Evolutionary conservation across 2,329 filamentous ascomycete genomes (phyloP).

Genomic region (Venturiaceae sp.): DNA sequence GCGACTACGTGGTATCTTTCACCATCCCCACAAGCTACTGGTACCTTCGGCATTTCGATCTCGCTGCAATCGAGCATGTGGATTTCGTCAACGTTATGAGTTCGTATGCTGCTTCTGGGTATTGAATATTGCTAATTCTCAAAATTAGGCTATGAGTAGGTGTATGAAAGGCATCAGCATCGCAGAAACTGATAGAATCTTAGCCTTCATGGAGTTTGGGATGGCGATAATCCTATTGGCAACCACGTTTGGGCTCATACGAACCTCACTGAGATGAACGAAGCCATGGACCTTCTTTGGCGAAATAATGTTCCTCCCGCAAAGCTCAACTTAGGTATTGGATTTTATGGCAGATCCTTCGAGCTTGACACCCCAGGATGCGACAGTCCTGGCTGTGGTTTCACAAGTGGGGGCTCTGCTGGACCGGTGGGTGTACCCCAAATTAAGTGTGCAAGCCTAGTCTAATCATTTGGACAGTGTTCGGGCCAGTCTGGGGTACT

Average conservation of each 20-base stretch:
- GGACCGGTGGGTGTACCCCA: neutral
- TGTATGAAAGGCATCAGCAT: too few relatives aligned
- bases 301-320: neutral
- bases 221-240: constrained; percentile 21
- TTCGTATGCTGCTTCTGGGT: constrained; percentile 25
- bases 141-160: too few relatives aligned
- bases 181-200: too few relatives aligned
- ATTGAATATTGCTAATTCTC: too few relatives aligned
- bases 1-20: constrained; percentile 15
- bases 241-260: constrained; percentile 28
- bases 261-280: constrained; percentile 38
- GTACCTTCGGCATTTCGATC: constrained; percentile 18
- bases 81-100: constrained; percentile 37
- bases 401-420: neutral
- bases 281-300: constrained; percentile 29
- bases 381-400: neutral
- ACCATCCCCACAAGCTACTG: constrained; percentile 18
- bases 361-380: neutral
- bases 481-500: neutral
- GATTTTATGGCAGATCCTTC: neutral
- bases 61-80: constrained; percentile 17
- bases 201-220: too few relatives aligned
- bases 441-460: neutral
- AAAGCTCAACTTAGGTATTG: neutral
- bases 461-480: too few relatives aligned